Conservation (phyloP, 2,329 filamentous ascomycete genomes). For the Knufia fluminis region DNA sequence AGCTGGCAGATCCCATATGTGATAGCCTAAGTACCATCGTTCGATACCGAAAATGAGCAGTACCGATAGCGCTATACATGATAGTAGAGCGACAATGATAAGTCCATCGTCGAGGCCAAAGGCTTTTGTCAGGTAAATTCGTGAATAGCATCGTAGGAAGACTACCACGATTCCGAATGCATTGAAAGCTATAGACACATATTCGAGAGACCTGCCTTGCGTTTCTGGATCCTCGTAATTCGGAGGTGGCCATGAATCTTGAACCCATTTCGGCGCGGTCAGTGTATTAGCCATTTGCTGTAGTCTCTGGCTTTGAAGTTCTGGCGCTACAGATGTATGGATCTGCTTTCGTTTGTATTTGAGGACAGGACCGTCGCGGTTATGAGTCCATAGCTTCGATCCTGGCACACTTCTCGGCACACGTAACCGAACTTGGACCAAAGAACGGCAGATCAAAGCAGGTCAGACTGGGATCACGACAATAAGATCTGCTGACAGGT, state of each 20-base stretch:
- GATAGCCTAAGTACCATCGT: constrained; percentile 15
- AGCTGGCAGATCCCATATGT: constrained; percentile 21
- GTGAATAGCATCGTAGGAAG: constrained; percentile 24
- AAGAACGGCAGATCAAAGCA: too few species aligned
- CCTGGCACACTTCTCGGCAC: not conserved
- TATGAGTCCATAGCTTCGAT: not conserved
- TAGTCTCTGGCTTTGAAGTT: not conserved
- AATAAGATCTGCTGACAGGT: too few species aligned
- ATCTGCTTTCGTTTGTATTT: not conserved
- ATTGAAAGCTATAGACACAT: constrained; percentile 23
- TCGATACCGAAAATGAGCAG: constrained; percentile 19
- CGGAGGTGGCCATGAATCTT: constrained; percentile 24
- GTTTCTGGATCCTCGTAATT: constrained; percentile 26
- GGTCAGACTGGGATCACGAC: too few species aligned
- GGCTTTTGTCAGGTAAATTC: constrained; percentile 23
- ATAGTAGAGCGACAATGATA: constrained; percentile 14
- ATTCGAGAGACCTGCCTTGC: constrained; percentile 20
- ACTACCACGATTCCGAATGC: constrained; percentile 21
- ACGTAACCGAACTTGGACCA: too few species aligned
- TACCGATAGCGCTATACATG: constrained; percentile 13
- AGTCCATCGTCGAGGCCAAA: constrained; percentile 21
- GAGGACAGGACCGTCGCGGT: not conserved
- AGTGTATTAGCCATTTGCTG: not conserved
- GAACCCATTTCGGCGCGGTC: constrained; percentile 6
- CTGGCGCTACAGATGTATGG: not conserved